phyloP scores from a whole-genome alignment of 1,284 basidiomycete species.

The Cystobasidiaceae sp. region DNA sequence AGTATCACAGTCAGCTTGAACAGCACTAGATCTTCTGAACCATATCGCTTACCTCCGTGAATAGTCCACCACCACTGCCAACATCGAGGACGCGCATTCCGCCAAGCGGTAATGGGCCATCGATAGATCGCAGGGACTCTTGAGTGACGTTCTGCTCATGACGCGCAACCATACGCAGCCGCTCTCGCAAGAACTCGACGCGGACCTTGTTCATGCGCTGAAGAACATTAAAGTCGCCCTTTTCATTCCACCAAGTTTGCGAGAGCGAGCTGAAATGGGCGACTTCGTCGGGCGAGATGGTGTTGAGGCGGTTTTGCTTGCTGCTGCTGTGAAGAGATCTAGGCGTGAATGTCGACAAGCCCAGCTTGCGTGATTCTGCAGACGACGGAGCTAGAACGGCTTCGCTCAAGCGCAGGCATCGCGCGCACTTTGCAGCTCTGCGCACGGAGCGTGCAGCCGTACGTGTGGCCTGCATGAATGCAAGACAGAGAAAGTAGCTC shows the following conservation, averaged over 20 bases:
- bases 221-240: conserved; percentile 80
- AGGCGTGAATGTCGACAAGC: neutral
- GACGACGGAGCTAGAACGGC: too few relatives aligned
- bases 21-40: neutral
- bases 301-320: neutral
- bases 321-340: neutral
- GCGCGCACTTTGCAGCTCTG: too few relatives aligned
- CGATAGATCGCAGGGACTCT: conserved; percentile 43
- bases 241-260: conserved; percentile 94
- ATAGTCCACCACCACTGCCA: conserved; percentile 90
- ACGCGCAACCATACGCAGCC: conserved; percentile 34
- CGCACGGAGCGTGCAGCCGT: too few relatives aligned
- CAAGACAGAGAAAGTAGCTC: too few relatives aligned
- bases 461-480: too few relatives aligned
- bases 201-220: conserved; percentile 95
- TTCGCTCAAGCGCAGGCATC: too few relatives aligned
- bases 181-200: conserved; percentile 63
- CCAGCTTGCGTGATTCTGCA: neutral
- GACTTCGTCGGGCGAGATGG: conserved; percentile 60
- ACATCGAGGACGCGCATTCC: conserved; percentile 73
- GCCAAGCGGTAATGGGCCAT: conserved; percentile 46
- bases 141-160: conserved; percentile 32
- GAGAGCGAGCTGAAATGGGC: conserved; percentile 88
- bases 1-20: neutral
- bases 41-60: conserved; percentile 67